Conservation (phyloP, 2,329 filamentous ascomycete species). For the Penicillium occitanis region DNA sequence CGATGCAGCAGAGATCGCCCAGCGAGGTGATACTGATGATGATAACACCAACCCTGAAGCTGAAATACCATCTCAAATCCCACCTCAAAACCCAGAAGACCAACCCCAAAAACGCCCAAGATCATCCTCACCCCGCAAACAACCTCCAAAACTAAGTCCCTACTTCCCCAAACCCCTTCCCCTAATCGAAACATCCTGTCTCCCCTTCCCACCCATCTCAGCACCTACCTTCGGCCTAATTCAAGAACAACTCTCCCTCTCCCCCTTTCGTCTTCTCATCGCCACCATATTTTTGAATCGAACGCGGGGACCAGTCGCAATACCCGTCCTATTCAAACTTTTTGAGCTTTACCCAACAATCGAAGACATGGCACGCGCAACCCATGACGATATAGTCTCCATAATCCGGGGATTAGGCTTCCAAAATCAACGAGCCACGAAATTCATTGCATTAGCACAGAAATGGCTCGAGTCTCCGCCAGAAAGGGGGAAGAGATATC, state of each 20-base stretch:
- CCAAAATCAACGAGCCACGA: constrained; percentile 64
- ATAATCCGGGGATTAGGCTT: constrained; percentile 72
- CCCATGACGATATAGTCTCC: constrained; percentile 56
- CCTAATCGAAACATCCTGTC: constrained; percentile 43
- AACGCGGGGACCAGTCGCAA: constrained; percentile 70
- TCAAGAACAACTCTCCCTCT: constrained; percentile 72
- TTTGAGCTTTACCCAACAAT: constrained; percentile 69
- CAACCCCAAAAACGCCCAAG: background rate
- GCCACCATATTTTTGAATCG: constrained; percentile 83
- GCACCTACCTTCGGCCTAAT: constrained; percentile 71
- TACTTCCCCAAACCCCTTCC: constrained; percentile 40
- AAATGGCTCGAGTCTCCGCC: constrained; percentile 68
- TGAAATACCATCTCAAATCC: background rate
- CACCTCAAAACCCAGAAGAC: background rate
- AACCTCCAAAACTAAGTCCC: constrained; percentile 39
- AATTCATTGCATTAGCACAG: constrained; percentile 69
- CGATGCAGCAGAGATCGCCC: no score
- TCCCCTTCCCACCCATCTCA: constrained; percentile 66
- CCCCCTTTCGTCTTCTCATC: constrained; percentile 78
- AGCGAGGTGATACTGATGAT: background rate
- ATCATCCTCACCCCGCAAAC: constrained; percentile 19
- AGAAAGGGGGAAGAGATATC: constrained; percentile 55
- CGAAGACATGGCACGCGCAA: constrained; percentile 58
- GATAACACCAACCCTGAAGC: background rate
- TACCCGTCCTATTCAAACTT: constrained; percentile 71